These are phyloP conservation scores for Boletus tomentosulus DNA, from an alignment of 768 basidiomycete genomes.

Conservation along the genomic window DNA sequence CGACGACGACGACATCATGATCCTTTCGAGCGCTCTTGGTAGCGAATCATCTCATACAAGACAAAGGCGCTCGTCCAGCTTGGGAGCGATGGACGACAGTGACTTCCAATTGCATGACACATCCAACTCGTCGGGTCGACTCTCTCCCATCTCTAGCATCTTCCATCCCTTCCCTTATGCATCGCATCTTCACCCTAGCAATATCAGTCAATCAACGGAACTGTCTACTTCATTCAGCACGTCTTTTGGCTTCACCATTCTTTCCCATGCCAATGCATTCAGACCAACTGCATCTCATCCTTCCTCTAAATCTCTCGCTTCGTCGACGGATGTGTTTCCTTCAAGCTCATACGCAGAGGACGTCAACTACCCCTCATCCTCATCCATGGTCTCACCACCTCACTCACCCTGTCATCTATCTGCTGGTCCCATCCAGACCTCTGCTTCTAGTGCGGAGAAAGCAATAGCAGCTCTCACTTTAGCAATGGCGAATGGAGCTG, in stretches of 20 bases:
- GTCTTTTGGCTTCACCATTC: slow-evolving; percentile 23
- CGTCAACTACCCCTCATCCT: slow-evolving; percentile 6
- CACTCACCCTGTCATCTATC: slow-evolving; percentile 12
- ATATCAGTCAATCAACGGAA: slow-evolving; percentile 12
- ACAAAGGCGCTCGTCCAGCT: slow-evolving; percentile 43
- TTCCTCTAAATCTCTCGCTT: slow-evolving; percentile 15
- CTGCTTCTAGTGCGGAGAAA: slow-evolving; percentile 51
- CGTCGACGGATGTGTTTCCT: slow-evolving; percentile 5
- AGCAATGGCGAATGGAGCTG: slow-evolving; percentile 63
- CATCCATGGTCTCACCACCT: slow-evolving; percentile 8
- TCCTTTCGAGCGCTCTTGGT: slow-evolving; percentile 36
- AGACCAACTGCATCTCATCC: slow-evolving; percentile 16
- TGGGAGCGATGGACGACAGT: slow-evolving; percentile 41
- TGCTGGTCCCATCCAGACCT: slow-evolving; percentile 2
- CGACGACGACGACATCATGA: slow-evolving; percentile 54
- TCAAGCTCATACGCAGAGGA: slow-evolving; percentile 4
- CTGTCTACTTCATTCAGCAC: slow-evolving; percentile 21
- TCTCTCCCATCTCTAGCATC: slow-evolving; percentile 24
- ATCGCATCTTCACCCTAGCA: slow-evolving; percentile 13
- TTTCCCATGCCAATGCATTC: slow-evolving; percentile 27
- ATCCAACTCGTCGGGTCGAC: slow-evolving; percentile 13
- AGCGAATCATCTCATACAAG: slow-evolving; percentile 18
- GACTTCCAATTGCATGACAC: slow-evolving; percentile 17
- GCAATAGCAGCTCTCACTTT: slow-evolving; percentile 55
- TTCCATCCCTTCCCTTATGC: slow-evolving; percentile 9